phyloP scores from a whole-genome alignment of 202 grass and related monocot genomes.

The Setaria viridis region DNA sequence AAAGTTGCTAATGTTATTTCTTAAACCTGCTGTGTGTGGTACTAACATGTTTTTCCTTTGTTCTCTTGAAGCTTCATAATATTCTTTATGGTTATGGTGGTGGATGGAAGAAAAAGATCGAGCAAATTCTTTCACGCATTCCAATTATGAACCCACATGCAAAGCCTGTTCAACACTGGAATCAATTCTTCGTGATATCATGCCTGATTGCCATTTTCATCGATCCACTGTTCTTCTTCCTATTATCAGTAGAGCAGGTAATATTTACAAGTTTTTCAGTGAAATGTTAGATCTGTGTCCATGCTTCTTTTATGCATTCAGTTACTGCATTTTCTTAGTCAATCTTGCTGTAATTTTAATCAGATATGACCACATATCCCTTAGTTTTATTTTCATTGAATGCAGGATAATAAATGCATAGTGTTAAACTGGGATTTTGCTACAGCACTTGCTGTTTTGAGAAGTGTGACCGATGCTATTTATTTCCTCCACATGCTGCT shows the following conservation, averaged over 20 bases:
- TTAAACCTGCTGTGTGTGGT: slow-evolving; percentile 3
- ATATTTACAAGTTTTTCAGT: slow-evolving; percentile 13
- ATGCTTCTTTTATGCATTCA: slow-evolving; percentile 17
- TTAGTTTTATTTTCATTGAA: slow-evolving; percentile 1
- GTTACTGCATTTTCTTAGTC: slow-evolving; percentile 19
- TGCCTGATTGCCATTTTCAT: slow-evolving; percentile 92
- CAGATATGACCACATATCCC: slow-evolving; percentile 13
- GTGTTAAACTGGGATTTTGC: slow-evolving; percentile 78
- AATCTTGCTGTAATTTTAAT: slow-evolving; percentile 28
- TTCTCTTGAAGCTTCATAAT: slow-evolving; percentile 63
- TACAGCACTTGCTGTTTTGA: slow-evolving; percentile 68
- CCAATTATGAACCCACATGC: slow-evolving; percentile 91
- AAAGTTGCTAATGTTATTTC: neutral
- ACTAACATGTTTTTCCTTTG: slow-evolving; percentile 36
- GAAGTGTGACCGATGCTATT: slow-evolving; percentile 91
- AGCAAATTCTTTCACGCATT: slow-evolving; percentile 55
- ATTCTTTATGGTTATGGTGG: slow-evolving; percentile 54
- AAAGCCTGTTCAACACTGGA: slow-evolving; percentile 86
- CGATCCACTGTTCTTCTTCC: slow-evolving; percentile 91
- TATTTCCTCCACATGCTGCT: slow-evolving; percentile 96
- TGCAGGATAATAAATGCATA: slow-evolving; percentile 81
- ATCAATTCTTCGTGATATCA: slow-evolving; percentile 96
- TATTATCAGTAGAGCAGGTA: slow-evolving; percentile 79
- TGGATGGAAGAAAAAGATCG: slow-evolving; percentile 80
- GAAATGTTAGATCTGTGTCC: neutral